Base-by-base conservation (phyloP, 495 filamentous ascomycete species). In the Amphirosellinia nigrospora region DNA sequence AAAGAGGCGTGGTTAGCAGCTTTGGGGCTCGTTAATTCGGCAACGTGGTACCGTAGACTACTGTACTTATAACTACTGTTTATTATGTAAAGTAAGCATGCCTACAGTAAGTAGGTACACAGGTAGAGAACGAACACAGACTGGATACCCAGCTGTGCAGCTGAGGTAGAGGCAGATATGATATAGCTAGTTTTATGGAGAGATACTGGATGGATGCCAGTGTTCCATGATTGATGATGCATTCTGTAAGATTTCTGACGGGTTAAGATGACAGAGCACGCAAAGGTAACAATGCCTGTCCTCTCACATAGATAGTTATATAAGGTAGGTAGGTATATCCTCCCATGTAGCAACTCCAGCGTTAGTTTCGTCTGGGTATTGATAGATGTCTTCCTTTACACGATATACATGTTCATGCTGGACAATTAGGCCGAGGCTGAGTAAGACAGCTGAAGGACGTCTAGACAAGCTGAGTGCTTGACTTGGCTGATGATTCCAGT, bases 371-470 rank as follows among this genome's bases (percentile, higher is more conserved):
- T 60, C 23, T 39, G 3, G 19, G 56, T 41, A 41, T 60, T 10
- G n/a, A 60, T 41, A 39, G 32, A 41, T 21, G 23, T 19, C n/a
- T 38, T n/a, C n/a, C n/a, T n/a, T n/a, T n/a, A n/a, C n/a, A n/a
- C n/a, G n/a, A n/a, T n/a, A n/a, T n/a, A n/a, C n/a, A n/a, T n/a
- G n/a, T n/a, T n/a, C n/a, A n/a, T n/a, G n/a, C n/a, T n/a, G n/a
- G n/a, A n/a, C n/a, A 32, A n/a, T 34, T 28, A 21, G 28, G n/a
- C 3, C 36, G 21, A 36, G 23, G 43, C 61, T 64, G 61, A 50
- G 43, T 50, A 43, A 50, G 43, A 64, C 30, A 38, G 43, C 43
- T 64, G 61, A 64, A 48, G 28, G 28, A 50, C 30, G 19, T 34
- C 16, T 10, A 30, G 13, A 62, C 39, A 62, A 46, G 38, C 39